Conservation (phyloP, 768 basidiomycete genomes). For the Kwoniella sp. region DNA sequence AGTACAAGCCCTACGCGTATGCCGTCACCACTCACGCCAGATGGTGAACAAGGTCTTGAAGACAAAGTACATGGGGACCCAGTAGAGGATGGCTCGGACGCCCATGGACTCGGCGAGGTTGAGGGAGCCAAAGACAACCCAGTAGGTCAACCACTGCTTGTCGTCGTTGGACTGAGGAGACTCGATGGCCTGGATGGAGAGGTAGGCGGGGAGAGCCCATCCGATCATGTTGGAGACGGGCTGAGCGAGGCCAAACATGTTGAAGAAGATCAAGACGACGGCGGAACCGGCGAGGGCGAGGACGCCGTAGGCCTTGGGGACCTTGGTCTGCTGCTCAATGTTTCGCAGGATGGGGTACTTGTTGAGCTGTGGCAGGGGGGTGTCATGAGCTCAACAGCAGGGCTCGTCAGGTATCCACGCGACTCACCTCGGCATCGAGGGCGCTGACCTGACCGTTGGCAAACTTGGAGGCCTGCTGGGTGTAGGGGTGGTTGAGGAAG, state of each 20-base stretch:
- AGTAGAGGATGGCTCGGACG: slow-evolving; percentile 78
- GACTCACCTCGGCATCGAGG: slow-evolving; percentile 91
- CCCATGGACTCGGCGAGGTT: slow-evolving; percentile 87
- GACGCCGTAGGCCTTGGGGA: slow-evolving; percentile 88
- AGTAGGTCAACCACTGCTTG: slow-evolving; percentile 96
- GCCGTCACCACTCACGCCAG: slow-evolving; percentile 68
- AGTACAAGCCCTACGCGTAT: too few species aligned
- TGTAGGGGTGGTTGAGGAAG: slow-evolving; percentile 80
- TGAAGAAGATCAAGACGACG: slow-evolving; percentile 51
- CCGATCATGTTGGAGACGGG: slow-evolving; percentile 93
- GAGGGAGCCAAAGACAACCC: slow-evolving; percentile 86
- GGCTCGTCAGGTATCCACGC: neutral
- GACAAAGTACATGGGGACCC: slow-evolving; percentile 84
- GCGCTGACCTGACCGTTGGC: slow-evolving; percentile 74
- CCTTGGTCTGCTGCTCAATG: slow-evolving; percentile 81
- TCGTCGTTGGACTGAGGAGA: slow-evolving; percentile 71
- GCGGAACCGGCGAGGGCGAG: slow-evolving; percentile 63
- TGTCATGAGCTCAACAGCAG: neutral
- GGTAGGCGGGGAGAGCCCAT: slow-evolving; percentile 88
- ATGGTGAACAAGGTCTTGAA: slow-evolving; percentile 87
- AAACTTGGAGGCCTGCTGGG: slow-evolving; percentile 77
- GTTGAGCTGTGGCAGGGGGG: slow-evolving; percentile 49
- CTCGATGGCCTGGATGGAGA: slow-evolving; percentile 93
- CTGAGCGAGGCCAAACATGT: slow-evolving; percentile 67
- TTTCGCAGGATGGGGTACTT: slow-evolving; percentile 81